Evolutionary conservation across 257 asterid species (phyloP).

Genomic region (Gardenia jasminoides): DNA sequence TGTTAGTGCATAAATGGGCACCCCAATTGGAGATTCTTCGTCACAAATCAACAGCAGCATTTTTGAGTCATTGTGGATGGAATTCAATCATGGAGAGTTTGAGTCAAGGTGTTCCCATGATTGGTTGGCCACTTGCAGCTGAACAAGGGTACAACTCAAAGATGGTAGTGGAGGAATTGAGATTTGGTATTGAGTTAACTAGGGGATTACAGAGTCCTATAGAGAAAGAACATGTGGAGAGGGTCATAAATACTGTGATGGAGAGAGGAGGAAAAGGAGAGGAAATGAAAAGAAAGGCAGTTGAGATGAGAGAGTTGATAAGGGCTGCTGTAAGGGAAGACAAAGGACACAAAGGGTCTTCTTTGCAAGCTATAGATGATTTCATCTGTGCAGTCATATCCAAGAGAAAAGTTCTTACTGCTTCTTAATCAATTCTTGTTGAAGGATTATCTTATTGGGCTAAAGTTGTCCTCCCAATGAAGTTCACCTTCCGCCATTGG

Average conservation of each 20-base stretch:
- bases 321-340: conserved; percentile 53
- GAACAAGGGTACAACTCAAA: conserved; percentile 86
- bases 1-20: conserved; percentile 84
- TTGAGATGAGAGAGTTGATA: conserved; percentile 46
- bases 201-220: conserved; percentile 42
- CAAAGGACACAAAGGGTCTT: conserved; percentile 45
- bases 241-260: conserved; percentile 52
- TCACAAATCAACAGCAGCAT: conserved; percentile 66
- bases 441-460: neutral
- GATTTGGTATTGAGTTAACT: conserved; percentile 62
- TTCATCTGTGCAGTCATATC: conserved; percentile 45
- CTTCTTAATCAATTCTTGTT: neutral
- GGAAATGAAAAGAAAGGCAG: conserved; percentile 67
- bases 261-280: conserved; percentile 45
- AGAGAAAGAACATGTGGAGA: conserved; percentile 55
- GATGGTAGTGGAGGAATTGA: conserved; percentile 82
- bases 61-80: conserved; percentile 94
- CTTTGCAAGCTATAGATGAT: conserved; percentile 50
- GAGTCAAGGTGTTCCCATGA: conserved; percentile 87
- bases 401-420: conserved; percentile 9
- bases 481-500: neutral
- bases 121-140: conserved; percentile 95
- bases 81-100: conserved; percentile 76
- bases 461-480: neutral
- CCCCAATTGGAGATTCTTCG: conserved; percentile 85